These are phyloP conservation scores for Myxozyma neotropica DNA, from an alignment of 805 yeast genomes.

Conservation along the genomic window DNA sequence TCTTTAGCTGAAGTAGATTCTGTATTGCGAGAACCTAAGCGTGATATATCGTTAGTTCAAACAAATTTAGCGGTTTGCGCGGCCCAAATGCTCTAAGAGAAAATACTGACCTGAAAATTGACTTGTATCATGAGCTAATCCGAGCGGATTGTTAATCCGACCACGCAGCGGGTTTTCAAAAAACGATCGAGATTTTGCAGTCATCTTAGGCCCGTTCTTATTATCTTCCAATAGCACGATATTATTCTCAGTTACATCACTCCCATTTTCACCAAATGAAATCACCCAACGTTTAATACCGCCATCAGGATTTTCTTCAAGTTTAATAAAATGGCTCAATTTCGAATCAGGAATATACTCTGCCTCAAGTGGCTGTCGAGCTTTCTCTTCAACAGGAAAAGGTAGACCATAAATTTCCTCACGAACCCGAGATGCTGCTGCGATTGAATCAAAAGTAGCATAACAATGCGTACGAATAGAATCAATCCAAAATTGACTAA, in stretches of 20 bases:
- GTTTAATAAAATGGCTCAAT: conserved; percentile 19
- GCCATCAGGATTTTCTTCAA: conserved; percentile 21
- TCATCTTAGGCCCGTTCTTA: background rate
- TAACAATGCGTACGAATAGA: conserved; percentile 30
- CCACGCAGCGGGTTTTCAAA: background rate
- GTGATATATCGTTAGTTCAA: background rate
- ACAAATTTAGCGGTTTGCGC: no score
- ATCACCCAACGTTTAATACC: conserved; percentile 23
- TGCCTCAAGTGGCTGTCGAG: conserved; percentile 15
- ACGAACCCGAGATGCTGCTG: conserved; percentile 18
- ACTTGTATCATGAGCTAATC: conserved; percentile 9
- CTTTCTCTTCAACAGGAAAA: conserved; percentile 30
- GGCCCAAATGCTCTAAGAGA: background rate
- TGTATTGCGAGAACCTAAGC: background rate
- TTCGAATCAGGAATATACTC: conserved; percentile 25
- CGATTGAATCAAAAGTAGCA: conserved; percentile 8
- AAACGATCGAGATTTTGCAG: background rate
- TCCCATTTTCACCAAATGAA: conserved; percentile 10
- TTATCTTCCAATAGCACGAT: conserved; percentile 15
- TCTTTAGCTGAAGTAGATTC: background rate
- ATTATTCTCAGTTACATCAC: background rate
- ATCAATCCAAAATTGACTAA: conserved; percentile 27
- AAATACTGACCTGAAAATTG: background rate
- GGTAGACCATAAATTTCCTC: conserved; percentile 18
- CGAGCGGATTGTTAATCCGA: conserved; percentile 8